These are phyloP conservation scores for Ganoderma sp. DNA, from an alignment of 1,284 basidiomycete genomes.

Conservation along the genomic window DNA sequence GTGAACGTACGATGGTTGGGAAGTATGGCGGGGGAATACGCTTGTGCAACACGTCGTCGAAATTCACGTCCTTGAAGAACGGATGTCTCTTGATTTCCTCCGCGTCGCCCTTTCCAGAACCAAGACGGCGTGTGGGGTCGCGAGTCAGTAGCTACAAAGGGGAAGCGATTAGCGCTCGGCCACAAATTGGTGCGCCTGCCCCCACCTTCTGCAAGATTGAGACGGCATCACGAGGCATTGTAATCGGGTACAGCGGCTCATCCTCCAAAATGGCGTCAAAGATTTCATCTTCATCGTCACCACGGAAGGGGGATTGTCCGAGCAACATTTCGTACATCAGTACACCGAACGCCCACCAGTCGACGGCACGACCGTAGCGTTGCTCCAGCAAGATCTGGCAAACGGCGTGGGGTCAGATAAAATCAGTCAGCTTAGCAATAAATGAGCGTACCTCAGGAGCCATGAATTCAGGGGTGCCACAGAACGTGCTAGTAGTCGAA, in stretches of 20 bases:
- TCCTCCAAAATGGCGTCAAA: slow-evolving; percentile 99
- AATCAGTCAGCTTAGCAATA: background rate
- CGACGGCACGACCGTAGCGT: slow-evolving; percentile 96
- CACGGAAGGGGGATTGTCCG: slow-evolving; percentile 98
- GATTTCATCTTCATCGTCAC: slow-evolving; percentile 99
- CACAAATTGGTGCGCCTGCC: background rate
- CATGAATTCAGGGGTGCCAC: slow-evolving; percentile 99
- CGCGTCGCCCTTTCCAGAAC: slow-evolving; percentile 92
- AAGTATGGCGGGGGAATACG: slow-evolving; percentile 97
- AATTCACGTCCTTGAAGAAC: slow-evolving; percentile 98
- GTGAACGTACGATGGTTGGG: slow-evolving; percentile 84
- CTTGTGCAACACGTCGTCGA: slow-evolving; percentile 95
- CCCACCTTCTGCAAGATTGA: slow-evolving; percentile 91
- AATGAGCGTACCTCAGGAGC: slow-evolving; percentile 85
- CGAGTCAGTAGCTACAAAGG: slow-evolving; percentile 83
- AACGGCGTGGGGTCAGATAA: background rate
- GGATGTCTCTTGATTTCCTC: slow-evolving; percentile 98
- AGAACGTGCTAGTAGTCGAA: slow-evolving; percentile 98
- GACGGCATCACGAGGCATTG: slow-evolving; percentile 99
- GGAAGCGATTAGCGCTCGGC: slow-evolving; percentile 1
- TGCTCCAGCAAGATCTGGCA: slow-evolving; percentile 94
- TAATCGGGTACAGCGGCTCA: slow-evolving; percentile 98
- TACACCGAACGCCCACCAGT: slow-evolving; percentile 99
- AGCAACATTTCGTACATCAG: slow-evolving; percentile 99
- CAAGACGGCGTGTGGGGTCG: slow-evolving; percentile 92